Base-by-base conservation (phyloP, 1,284 basidiomycete genomes). In the Rhizoctonia solani region DNA sequence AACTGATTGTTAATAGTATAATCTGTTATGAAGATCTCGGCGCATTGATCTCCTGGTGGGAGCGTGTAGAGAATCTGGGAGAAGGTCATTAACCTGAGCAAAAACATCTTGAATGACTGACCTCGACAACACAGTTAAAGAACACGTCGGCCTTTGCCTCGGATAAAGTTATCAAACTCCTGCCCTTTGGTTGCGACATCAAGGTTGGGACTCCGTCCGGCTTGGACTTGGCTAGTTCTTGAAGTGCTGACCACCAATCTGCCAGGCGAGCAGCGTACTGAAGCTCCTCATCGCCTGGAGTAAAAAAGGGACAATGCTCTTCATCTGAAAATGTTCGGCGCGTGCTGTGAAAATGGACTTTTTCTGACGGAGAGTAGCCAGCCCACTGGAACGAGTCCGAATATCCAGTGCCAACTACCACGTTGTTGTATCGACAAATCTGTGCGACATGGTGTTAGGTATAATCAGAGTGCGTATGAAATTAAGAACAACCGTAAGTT, bases 81-180 rank as follows among this genome's bases (percentile, higher is more conserved):
- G 19, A 9, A 11, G 14, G 14, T 53, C 16, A 37, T 53, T 9
- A n/a, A 34, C 25, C 30, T 37, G 32, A 4, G n/a, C n/a, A 32
- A 19, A 14, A 25, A 2, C 25, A 37, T 4, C 50, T 25, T 13
- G 49, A 42, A 9, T n/a, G 16, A 2, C 47, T n/a, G 27, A 63
- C 59, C 47, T 63, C 59, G 6, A 63, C 59, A 21, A 63, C 21
- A 25, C 47, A 63, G 14, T 63, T 53, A 23, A 63, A 63, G n/a
- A 63, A 63, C 2, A 63, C 27, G 23, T 63, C 49, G 14, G n/a
- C 47, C 27, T 63, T 52, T 9, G 59, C 47, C 23, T 63, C 59
- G 11, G 59, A 37, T 13, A 63, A 23, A 1, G 59, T 53, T 1
- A 63, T 63, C 30, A 63, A 32, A 9, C 49, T 27, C 16, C 59